Conservation (phyloP, 768 basidiomycete species). For the Leccinum fibrillosum region DNA sequence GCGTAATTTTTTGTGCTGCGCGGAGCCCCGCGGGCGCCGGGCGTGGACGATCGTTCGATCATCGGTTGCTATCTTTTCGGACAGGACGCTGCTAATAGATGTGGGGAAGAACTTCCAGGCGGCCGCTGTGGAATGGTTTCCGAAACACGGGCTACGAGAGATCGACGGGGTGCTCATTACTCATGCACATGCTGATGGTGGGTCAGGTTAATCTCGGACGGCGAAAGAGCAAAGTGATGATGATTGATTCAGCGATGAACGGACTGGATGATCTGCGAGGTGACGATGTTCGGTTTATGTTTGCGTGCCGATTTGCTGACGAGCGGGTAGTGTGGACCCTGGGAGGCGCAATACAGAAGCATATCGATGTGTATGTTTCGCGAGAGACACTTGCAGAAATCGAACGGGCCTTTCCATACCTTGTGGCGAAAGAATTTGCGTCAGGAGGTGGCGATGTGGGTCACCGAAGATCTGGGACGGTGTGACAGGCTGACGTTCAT, state of each 20-base stretch:
- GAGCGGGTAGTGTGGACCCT: constrained; percentile 67
- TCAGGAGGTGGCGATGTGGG: constrained; percentile 78
- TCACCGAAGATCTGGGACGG: neutral
- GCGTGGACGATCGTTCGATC: constrained; percentile 3
- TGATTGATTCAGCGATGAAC: constrained; percentile 62
- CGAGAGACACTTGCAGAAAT: constrained; percentile 63
- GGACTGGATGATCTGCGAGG: constrained; percentile 88
- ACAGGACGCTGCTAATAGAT: constrained; percentile 77
- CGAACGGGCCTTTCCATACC: constrained; percentile 74
- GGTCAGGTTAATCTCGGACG: constrained; percentile 1
- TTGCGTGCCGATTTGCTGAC: constrained; percentile 3
- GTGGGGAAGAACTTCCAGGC: constrained; percentile 81
- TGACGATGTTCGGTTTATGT: constrained; percentile 19
- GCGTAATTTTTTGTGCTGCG: constrained; percentile 21
- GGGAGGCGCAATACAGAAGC: constrained; percentile 55
- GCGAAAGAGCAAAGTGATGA: neutral
- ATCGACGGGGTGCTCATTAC: constrained; percentile 80
- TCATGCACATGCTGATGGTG: constrained; percentile 84
- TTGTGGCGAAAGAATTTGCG: constrained; percentile 70
- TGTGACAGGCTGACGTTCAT: neutral
- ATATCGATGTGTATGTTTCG: constrained; percentile 75
- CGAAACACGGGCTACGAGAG: constrained; percentile 67
- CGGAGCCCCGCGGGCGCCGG: neutral
- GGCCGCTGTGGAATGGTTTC: constrained; percentile 55
- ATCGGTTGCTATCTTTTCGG: neutral